Evolutionary conservation across 768 basidiomycete genomes (phyloP).

Genomic region (Termitomyces bulborhizus): DNA sequence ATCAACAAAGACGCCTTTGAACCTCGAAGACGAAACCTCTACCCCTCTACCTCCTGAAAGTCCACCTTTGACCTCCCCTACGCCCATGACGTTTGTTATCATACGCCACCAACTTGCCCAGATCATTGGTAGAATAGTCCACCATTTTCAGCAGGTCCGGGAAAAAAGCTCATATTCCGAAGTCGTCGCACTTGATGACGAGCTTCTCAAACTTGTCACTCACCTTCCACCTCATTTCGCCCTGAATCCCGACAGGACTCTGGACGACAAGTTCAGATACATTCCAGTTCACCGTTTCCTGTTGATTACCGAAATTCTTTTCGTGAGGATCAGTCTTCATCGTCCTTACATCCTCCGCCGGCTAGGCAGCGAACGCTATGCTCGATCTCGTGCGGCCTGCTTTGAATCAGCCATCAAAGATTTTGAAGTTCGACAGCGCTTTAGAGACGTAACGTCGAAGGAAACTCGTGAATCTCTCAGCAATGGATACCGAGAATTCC

Average conservation of each 20-base stretch:
- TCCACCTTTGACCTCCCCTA: conserved; percentile 62
- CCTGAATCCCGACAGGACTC: conserved; percentile 67
- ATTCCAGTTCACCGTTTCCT: conserved; percentile 85
- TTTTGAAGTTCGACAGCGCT: conserved; percentile 70
- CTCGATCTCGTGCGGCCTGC: conserved; percentile 77
- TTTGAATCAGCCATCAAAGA: conserved; percentile 90
- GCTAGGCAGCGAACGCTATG: conserved; percentile 73
- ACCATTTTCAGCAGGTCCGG: conserved; percentile 87
- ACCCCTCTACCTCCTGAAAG: conserved; percentile 40
- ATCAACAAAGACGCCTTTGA: conserved; percentile 72
- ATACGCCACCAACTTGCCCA: conserved; percentile 75
- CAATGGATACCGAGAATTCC: conserved; percentile 83
- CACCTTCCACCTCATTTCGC: conserved; percentile 76
- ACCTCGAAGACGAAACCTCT: conserved; percentile 57
- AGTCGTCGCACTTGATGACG: conserved; percentile 76
- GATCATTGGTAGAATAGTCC: conserved; percentile 86
- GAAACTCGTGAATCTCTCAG: conserved; percentile 67
- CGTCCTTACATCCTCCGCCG: conserved; percentile 84
- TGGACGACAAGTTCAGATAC: conserved; percentile 60
- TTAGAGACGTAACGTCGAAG: conserved; percentile 53
- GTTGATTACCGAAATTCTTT: conserved; percentile 83
- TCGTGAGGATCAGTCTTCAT: conserved; percentile 78
- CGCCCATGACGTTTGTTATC: conserved; percentile 83
- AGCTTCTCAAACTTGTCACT: conserved; percentile 70
- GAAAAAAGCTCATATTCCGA: conserved; percentile 78